Conservation (phyloP, 2,329 filamentous ascomycete species). For the Phaeosphaeria sp. region DNA sequence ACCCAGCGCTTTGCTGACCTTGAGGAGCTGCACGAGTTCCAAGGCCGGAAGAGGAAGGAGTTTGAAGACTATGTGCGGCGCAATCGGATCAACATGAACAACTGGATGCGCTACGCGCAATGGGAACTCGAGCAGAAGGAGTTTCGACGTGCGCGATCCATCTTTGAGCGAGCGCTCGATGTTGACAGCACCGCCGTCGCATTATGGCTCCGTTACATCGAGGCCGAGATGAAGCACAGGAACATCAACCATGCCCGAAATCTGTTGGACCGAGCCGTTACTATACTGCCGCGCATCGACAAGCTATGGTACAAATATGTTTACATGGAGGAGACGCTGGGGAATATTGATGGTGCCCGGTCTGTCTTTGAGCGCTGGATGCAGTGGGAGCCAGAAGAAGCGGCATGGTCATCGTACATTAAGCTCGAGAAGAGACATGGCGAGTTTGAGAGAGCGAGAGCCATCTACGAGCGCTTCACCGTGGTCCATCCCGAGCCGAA, state of each 20-base stretch:
- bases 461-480: constrained; percentile 89
- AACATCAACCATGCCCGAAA: constrained; percentile 94
- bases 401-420: constrained; percentile 94
- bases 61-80: constrained; percentile 98
- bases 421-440: constrained; percentile 95
- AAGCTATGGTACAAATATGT: constrained; percentile 99
- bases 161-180: constrained; percentile 95
- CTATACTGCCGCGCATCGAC: constrained; percentile 86
- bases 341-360: constrained; percentile 88
- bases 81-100: constrained; percentile 95
- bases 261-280: constrained; percentile 91
- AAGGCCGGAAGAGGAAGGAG: constrained; percentile 93
- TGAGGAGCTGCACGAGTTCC: constrained; percentile 97
- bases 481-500: constrained; percentile 91
- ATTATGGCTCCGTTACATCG: constrained; percentile 91
- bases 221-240: constrained; percentile 84
- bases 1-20: constrained; percentile 95
- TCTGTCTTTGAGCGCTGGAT: constrained; percentile 99
- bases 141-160: constrained; percentile 84
- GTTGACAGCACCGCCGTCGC: constrained; percentile 86
- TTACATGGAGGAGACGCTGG: constrained; percentile 97
- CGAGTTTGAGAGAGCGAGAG: constrained; percentile 87
- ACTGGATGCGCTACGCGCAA: constrained; percentile 97
- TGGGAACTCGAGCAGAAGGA: constrained; percentile 99
- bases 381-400: constrained; percentile 96